These are phyloP conservation scores for Solanum neorickii DNA, from an alignment of 257 asterid genomes.

Conservation along the genomic window DNA sequence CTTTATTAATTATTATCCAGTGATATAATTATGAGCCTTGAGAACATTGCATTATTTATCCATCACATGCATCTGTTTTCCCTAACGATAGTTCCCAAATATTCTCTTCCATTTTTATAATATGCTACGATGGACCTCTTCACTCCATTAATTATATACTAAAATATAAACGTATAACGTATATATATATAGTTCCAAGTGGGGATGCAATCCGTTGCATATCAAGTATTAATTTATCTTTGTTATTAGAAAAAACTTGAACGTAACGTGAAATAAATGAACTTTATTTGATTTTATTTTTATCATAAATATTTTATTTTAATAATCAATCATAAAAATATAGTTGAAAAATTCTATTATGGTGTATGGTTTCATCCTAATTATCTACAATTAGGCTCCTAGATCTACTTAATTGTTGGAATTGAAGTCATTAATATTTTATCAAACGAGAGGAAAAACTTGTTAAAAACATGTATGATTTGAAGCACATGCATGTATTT, in stretches of 20 bases:
- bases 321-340: neutral
- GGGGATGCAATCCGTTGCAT: neutral
- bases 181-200: too few relatives aligned
- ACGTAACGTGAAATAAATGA: neutral
- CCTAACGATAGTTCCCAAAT: neutral
- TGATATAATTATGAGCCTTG: neutral
- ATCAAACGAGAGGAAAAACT: neutral
- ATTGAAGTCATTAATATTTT: neutral
- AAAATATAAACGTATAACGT: neutral
- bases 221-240: neutral
- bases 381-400: neutral
- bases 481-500: neutral
- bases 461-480: neutral
- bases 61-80: neutral
- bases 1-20: neutral
- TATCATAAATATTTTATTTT: neutral
- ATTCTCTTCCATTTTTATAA: neutral
- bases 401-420: neutral
- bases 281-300: neutral
- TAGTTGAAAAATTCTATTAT: neutral
- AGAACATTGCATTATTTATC: neutral
- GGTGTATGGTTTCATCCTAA: neutral
- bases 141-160: neutral
- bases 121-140: neutral
- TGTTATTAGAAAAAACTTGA: neutral